These are phyloP conservation scores for Rubus idaeus DNA, from an alignment of 306 rosid species.

Conservation along the genomic window DNA sequence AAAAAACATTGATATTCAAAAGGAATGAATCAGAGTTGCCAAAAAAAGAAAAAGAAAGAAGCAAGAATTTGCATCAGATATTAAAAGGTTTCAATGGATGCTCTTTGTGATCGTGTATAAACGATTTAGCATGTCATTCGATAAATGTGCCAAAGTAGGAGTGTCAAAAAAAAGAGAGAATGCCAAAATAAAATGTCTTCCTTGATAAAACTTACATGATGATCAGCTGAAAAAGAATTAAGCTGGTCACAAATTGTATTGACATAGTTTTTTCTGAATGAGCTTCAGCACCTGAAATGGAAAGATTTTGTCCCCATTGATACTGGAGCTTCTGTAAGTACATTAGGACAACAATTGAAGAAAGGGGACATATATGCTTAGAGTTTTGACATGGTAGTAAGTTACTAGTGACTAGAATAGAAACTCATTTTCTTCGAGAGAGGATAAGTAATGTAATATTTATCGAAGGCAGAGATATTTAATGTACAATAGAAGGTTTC, in stretches of 20 bases:
- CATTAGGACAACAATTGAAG: neutral
- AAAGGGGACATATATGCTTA: neutral
- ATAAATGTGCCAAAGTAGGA: neutral
- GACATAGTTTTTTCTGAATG: neutral
- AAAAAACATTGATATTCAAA: neutral
- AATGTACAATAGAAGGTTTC: neutral
- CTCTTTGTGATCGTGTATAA: neutral
- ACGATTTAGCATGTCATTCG: neutral
- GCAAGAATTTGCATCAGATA: neutral
- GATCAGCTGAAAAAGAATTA: neutral
- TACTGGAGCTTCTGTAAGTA: neutral
- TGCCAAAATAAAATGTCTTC: neutral
- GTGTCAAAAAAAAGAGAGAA: neutral
- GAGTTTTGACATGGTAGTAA: no score
- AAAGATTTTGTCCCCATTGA: neutral
- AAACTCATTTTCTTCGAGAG: neutral
- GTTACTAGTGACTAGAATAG: no score
- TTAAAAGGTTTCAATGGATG: neutral
- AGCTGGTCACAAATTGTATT: neutral
- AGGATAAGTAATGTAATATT: neutral
- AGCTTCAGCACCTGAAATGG: neutral
- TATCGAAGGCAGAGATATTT: neutral
- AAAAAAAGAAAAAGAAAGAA: neutral
- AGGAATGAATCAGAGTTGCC: neutral
- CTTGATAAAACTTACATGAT: neutral